Conservation (phyloP, 1,139 yeast genomes). For the Pneumocystis canis region DNA sequence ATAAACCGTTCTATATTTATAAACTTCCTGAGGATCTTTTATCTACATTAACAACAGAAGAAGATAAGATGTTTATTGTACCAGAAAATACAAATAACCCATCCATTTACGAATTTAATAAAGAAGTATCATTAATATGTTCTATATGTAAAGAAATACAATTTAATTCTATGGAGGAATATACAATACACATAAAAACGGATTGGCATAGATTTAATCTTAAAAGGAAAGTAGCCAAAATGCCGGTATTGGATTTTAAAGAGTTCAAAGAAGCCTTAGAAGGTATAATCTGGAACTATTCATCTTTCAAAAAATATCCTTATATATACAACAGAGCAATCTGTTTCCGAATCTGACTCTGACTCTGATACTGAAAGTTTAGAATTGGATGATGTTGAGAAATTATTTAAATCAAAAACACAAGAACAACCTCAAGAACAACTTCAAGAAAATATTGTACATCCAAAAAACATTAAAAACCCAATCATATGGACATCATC, state of each 20-base stretch:
- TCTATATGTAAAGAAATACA: neutral
- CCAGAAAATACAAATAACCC: neutral
- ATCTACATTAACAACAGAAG: neutral
- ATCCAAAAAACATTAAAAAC: neutral
- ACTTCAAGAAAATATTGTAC: constrained; percentile 12
- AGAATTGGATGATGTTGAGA: constrained; percentile 8
- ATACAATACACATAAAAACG: constrained; percentile 41
- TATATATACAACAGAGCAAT: neutral
- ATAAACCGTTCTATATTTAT: neutral
- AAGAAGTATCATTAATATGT: neutral
- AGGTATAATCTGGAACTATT: constrained; percentile 17
- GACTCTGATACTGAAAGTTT: neutral
- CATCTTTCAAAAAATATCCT: too few relatives aligned
- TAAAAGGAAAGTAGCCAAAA: constrained; percentile 37
- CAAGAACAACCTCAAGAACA: constrained; percentile 20
- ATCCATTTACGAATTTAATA: neutral
- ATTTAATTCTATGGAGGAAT: constrained; percentile 19
- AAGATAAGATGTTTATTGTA: neutral
- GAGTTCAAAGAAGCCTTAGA: constrained; percentile 47
- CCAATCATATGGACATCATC: neutral
- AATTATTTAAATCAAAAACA: constrained; percentile 26
- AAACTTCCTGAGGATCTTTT: neutral
- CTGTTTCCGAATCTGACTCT: neutral
- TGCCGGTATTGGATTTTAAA: constrained; percentile 37
- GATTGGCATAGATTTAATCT: constrained; percentile 50